Base-by-base conservation (phyloP, 2,329 filamentous ascomycete genomes). In the Alternaria hordeiaustralica region DNA sequence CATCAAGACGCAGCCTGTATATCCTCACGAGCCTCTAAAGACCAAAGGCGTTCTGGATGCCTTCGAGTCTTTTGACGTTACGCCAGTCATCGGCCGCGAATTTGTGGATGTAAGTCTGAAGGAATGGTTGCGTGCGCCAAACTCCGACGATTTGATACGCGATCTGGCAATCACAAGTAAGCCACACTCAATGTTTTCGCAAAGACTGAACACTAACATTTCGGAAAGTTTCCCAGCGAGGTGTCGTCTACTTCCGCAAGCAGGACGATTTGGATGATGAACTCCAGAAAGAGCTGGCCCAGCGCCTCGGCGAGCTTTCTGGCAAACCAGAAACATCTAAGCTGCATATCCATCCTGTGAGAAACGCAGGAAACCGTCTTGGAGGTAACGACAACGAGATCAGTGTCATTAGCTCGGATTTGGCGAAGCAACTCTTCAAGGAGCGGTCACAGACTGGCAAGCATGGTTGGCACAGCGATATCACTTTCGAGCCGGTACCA, bases 81-180 rank as follows among this genome's bases (percentile, higher is more conserved):
- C 89, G 1, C 88, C 88, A 0, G 79, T 85, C 50, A 90, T 91
- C 61, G 89, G 89, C 12, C 83, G 84, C 3, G 89, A 91, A 70
- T 91, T 85, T 63, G 80, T 83, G 43, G 84, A 84, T 43, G 76
- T 86, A 25, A 86, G 89, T 63, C 79, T 91, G 1, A 85, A 85
- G 7, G 88, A 92, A 21, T 89, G 92, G 60, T 82, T 92, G 10
- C 81, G 87, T 30, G 86, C 87, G 0, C 83, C 87, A 0, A 90
- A 91, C 71, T 84, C 88, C 0, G 89, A 92, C 58, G 87, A 89
- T 43, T 78, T 91, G 21, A 72, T 92, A 18, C 84, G 87, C 0
- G 90, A 92, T 67, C 81, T 92, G 0, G 90, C 89, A 8, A 78
- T 79, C 55, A 79, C 74, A 4, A 76, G 78, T 77, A 68, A 46